These are phyloP conservation scores for Colletotrichum neosansevieriae DNA, from an alignment of 2,329 filamentous ascomycete species.

Conservation along the genomic window DNA sequence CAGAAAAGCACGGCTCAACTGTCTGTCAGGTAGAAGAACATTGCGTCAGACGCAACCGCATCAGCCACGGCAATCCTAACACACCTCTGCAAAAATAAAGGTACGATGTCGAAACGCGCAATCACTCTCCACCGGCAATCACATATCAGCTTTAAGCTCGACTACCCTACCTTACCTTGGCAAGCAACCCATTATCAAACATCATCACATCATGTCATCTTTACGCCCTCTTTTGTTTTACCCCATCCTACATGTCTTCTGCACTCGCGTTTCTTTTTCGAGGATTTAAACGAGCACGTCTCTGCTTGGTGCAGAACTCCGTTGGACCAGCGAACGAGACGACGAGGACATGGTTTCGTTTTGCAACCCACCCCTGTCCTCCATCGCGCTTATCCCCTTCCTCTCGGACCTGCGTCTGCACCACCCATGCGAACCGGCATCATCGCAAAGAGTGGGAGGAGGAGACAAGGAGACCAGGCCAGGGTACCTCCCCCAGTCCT, in stretches of 20 bases:
- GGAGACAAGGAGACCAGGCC: background rate
- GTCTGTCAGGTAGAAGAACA: background rate
- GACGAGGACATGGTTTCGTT: constrained; percentile 23
- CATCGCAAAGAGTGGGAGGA: constrained; percentile 10
- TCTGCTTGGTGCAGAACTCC: constrained; percentile 19
- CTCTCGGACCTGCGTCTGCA: constrained; percentile 57
- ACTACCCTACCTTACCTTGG: background rate
- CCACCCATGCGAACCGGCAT: constrained; percentile 44
- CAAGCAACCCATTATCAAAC: background rate
- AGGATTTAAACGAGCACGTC: constrained; percentile 14
- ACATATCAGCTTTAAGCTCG: constrained; percentile 30
- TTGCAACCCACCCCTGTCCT: constrained; percentile 40
- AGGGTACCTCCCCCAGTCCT: background rate
- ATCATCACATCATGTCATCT: constrained; percentile 33
- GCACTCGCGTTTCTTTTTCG: constrained; percentile 15
- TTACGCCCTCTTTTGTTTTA: constrained; percentile 2
- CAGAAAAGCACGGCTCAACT: background rate
- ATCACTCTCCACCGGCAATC: constrained; percentile 19
- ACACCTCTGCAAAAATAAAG: constrained; percentile 12
- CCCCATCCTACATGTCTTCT: background rate
- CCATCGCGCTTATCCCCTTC: constrained; percentile 54
- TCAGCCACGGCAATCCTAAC: too few relatives aligned
- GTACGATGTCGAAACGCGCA: constrained; percentile 28
- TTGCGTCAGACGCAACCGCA: constrained; percentile 1
- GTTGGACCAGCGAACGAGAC: constrained; percentile 23